Conservation (phyloP, 805 yeast genomes). For the Barnettozyma populi region DNA sequence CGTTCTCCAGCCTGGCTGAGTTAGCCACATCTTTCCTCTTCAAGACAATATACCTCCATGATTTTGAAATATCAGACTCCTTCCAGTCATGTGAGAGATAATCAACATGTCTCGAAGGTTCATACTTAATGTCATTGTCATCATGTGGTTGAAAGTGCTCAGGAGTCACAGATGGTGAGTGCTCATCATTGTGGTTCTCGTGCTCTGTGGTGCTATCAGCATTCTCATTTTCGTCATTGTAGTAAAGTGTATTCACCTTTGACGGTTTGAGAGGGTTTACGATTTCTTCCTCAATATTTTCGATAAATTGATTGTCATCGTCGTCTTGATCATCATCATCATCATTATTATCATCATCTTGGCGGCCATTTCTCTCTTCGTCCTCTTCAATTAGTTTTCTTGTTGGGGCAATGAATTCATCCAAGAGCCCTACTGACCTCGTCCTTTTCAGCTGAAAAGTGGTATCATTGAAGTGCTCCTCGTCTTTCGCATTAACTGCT, state of each 20-base stretch:
- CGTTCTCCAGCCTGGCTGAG: conserved; percentile 77
- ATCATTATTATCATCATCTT: too few relatives aligned
- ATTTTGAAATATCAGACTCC: conserved; percentile 84
- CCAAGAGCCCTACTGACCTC: conserved; percentile 74
- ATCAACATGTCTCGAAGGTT: conserved; percentile 89
- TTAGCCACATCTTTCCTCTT: conserved; percentile 81
- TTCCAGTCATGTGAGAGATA: conserved; percentile 95
- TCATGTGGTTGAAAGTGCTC: conserved; percentile 46
- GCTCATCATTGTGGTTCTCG: conserved; percentile 7
- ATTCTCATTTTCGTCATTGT: conserved; percentile 15
- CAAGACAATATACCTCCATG: conserved; percentile 90
- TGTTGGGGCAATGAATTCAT: conserved; percentile 54
- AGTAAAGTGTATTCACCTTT: conserved; percentile 12
- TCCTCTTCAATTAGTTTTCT: conserved; percentile 33
- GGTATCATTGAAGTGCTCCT: conserved; percentile 61
- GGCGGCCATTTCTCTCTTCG: conserved; percentile 3
- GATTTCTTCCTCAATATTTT: conserved; percentile 16
- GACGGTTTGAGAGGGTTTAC: conserved; percentile 8
- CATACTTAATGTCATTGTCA: conserved; percentile 72
- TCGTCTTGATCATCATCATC: conserved; percentile 14
- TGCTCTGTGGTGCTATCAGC: conserved; percentile 25
- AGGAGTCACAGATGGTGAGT: conserved; percentile 29
- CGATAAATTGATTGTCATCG: conserved; percentile 19
- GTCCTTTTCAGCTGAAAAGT: conserved; percentile 77
- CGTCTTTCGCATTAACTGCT: conserved; percentile 65